These are phyloP conservation scores for Chenopodium formosanum DNA, from an alignment of 148 eudicot species.

Conservation along the genomic window DNA sequence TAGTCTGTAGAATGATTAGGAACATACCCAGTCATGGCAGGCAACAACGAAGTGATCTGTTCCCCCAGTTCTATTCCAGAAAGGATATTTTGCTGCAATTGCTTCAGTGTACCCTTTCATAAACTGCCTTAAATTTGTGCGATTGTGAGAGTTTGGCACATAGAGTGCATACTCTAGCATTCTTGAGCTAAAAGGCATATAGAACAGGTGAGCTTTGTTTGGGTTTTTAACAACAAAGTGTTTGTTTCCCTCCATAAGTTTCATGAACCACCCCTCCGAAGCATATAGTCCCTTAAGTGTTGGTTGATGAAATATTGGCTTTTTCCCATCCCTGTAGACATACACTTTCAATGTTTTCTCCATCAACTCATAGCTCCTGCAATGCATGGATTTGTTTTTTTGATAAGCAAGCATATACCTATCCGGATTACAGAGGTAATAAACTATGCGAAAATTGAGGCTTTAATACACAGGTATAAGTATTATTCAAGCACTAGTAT, in stretches of 20 bases:
- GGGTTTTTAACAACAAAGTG: constrained; percentile 66
- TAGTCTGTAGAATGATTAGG: background rate
- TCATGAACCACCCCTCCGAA: constrained; percentile 99
- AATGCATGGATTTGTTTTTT: constrained; percentile 10
- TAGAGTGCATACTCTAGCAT: constrained; percentile 59
- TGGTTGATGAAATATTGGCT: constrained; percentile 92
- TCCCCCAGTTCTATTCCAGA: constrained; percentile 89
- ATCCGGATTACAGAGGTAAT: background rate
- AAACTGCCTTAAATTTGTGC: constrained; percentile 53
- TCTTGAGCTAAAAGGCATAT: constrained; percentile 86
- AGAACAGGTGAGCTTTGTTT: constrained; percentile 72
- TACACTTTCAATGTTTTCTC: constrained; percentile 71
- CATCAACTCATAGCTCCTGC: constrained; percentile 95
- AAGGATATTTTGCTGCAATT: constrained; percentile 70
- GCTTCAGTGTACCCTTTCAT: constrained; percentile 58
- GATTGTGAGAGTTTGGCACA: constrained; percentile 58
- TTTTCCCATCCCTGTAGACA: constrained; percentile 74
- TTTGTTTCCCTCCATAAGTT: constrained; percentile 75
- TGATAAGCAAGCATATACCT: background rate
- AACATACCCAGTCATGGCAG: constrained; percentile 91
- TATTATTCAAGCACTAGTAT: background rate
- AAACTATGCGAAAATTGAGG: background rate
- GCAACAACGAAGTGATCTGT: constrained; percentile 91
- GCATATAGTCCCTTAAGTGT: constrained; percentile 84
- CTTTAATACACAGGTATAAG: no score